These are phyloP conservation scores for Fomitopsis pulvina DNA, from an alignment of 768 basidiomycete species.

Conservation along the genomic window DNA sequence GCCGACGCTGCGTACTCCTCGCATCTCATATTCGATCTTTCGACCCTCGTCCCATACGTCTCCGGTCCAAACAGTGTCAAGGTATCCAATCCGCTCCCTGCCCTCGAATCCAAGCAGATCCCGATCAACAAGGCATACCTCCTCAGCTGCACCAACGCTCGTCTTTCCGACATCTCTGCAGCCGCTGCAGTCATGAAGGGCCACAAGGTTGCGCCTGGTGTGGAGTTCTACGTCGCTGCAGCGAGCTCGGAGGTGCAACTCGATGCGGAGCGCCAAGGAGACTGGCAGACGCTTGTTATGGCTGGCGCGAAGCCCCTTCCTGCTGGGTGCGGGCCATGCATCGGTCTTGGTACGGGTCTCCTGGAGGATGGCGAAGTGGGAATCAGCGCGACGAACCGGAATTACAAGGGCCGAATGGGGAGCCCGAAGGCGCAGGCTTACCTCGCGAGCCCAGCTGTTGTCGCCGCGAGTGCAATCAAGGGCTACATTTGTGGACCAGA, in stretches of 20 bases:
- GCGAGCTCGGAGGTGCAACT: slow-evolving; percentile 89
- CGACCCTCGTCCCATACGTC: slow-evolving; percentile 90
- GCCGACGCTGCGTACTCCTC: slow-evolving; percentile 74
- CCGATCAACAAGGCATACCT: slow-evolving; percentile 96
- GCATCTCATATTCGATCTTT: slow-evolving; percentile 86
- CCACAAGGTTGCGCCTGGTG: slow-evolving; percentile 74
- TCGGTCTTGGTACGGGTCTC: slow-evolving; percentile 89
- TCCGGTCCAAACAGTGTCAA: slow-evolving; percentile 99
- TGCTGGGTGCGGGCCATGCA: slow-evolving; percentile 96
- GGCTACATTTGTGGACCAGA: slow-evolving; percentile 87
- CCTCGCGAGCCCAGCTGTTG: slow-evolving; percentile 93
- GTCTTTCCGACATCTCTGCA: slow-evolving; percentile 88
- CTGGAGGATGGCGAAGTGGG: slow-evolving; percentile 93
- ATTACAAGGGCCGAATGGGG: slow-evolving; percentile 99
- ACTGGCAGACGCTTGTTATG: slow-evolving; percentile 83
- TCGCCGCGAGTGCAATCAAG: slow-evolving; percentile 90
- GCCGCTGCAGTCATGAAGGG: slow-evolving; percentile 88
- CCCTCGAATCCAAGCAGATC: slow-evolving; percentile 67
- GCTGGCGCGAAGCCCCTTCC: slow-evolving; percentile 91
- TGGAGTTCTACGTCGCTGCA: slow-evolving; percentile 97
- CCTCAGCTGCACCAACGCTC: slow-evolving; percentile 96
- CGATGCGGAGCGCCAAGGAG: slow-evolving; percentile 77
- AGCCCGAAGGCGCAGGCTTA: slow-evolving; percentile 93
- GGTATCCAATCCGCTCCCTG: slow-evolving; percentile 86
- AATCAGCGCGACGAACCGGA: slow-evolving; percentile 97